Evolutionary conservation across 768 basidiomycete species (phyloP).

Genomic region (Russula dissimulans): DNA sequence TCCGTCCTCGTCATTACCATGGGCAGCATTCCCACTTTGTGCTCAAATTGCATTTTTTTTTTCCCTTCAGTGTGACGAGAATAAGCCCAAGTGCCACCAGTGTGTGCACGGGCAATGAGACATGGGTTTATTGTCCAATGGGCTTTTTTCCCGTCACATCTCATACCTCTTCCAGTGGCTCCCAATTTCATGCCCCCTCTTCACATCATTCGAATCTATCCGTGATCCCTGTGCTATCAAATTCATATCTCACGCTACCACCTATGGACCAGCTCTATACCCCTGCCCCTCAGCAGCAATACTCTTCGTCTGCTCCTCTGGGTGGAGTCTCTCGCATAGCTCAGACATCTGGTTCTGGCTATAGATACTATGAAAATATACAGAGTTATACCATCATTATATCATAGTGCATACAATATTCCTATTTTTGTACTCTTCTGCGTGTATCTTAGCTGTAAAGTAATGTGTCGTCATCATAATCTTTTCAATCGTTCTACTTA

Average conservation of each 20-base stretch:
- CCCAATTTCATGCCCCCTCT: constrained; percentile 41
- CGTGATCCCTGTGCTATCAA: constrained; percentile 49
- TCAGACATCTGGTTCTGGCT: constrained; percentile 22
- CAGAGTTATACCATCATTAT: constrained; percentile 13
- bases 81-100: constrained; percentile 77
- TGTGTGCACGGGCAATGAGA: constrained; percentile 82
- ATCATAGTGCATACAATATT: constrained; percentile 15
- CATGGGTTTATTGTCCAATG: constrained; percentile 33
- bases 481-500: no score
- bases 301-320: constrained; percentile 21
- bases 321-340: constrained; percentile 33
- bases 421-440: constrained; percentile 12
- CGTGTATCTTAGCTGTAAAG: no score
- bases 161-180: constrained; percentile 36
- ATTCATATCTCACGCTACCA: constrained; percentile 37
- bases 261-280: constrained; percentile 45
- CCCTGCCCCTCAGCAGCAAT: constrained; percentile 29
- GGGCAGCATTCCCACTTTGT: background rate
- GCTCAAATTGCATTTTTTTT: constrained; percentile 2
- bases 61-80: constrained; percentile 76
- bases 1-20: constrained; percentile 27
- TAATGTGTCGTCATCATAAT: no score
- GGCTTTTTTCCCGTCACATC: background rate
- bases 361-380: constrained; percentile 28
- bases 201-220: constrained; percentile 37